These are phyloP conservation scores for Trichoderma sp. DNA, from an alignment of 2,329 filamentous ascomycete genomes.

Conservation along the genomic window DNA sequence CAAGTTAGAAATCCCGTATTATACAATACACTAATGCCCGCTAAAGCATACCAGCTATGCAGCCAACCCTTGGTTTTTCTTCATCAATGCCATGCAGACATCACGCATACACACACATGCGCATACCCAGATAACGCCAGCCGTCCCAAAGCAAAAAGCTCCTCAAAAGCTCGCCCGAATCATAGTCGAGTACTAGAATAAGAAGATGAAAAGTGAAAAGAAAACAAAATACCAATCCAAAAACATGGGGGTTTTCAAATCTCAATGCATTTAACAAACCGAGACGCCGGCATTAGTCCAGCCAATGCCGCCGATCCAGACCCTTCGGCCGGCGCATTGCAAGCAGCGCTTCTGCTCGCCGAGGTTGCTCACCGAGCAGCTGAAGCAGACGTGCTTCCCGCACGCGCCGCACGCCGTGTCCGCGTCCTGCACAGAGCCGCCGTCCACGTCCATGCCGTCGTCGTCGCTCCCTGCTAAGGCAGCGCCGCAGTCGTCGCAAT, in stretches of 20 bases:
- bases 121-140: background rate
- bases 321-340: slow-evolving; percentile 48
- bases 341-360: slow-evolving; percentile 56
- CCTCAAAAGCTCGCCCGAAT: background rate
- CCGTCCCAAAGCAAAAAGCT: background rate
- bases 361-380: slow-evolving; percentile 60
- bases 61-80: background rate
- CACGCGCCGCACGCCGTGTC: slow-evolving; percentile 49
- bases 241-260: background rate
- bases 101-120: background rate
- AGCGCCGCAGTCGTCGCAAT: slow-evolving; percentile 58
- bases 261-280: slow-evolving; percentile 27
- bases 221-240: background rate
- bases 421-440: slow-evolving; percentile 26
- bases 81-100: background rate
- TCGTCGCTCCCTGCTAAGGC: slow-evolving; percentile 32
- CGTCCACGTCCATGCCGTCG: slow-evolving; percentile 44
- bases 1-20: background rate
- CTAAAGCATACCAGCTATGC: background rate
- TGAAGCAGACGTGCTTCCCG: slow-evolving; percentile 58
- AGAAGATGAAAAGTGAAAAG: background rate
- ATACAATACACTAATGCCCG: background rate
- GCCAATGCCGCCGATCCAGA: slow-evolving; percentile 23
- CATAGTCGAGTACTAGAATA: background rate
- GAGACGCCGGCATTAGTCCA: slow-evolving; percentile 27